phyloP scores from a whole-genome alignment of 805 yeast species.

The Starmerella stigmatis region DNA sequence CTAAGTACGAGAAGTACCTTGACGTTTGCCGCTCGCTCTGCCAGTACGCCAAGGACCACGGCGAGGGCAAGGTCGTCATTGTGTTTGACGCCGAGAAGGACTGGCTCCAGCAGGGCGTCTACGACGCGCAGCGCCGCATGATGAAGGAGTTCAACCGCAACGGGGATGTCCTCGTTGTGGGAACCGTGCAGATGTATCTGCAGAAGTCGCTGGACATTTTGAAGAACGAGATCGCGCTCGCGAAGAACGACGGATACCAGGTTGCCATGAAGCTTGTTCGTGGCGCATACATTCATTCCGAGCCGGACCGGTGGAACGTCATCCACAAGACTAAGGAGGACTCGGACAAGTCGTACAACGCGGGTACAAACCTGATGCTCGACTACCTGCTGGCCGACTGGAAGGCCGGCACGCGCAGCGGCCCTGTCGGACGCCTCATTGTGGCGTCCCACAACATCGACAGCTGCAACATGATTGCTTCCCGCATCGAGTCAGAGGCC shows the following conservation, averaged over 20 bases:
- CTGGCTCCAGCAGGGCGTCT: conserved; percentile 83
- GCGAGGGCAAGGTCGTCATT: conserved; percentile 48
- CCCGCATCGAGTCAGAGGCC: conserved; percentile 36
- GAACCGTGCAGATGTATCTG: conserved; percentile 88
- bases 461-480: conserved; percentile 65
- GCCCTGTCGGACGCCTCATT: conserved; percentile 41
- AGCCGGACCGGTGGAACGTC: conserved; percentile 53
- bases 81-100: conserved; percentile 79
- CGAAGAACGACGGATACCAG: conserved; percentile 50
- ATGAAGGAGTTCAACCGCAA: conserved; percentile 60
- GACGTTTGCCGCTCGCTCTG: conserved; percentile 57
- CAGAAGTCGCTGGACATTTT: conserved; percentile 57
- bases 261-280: conserved; percentile 83
- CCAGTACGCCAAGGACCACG: conserved; percentile 37
- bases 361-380: conserved; percentile 54
- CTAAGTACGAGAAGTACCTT: conserved; percentile 48
- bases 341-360: conserved; percentile 70
- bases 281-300: conserved; percentile 92
- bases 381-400: conserved; percentile 41
- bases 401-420: conserved; percentile 46
- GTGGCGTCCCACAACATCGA: conserved; percentile 83
- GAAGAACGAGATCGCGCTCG: conserved; percentile 52
- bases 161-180: conserved; percentile 57
- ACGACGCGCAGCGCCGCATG: conserved; percentile 74
- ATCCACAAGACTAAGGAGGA: conserved; percentile 67